phyloP scores from a whole-genome alignment of 2,329 filamentous ascomycete species.

The Pyrenochaeta sp. region DNA sequence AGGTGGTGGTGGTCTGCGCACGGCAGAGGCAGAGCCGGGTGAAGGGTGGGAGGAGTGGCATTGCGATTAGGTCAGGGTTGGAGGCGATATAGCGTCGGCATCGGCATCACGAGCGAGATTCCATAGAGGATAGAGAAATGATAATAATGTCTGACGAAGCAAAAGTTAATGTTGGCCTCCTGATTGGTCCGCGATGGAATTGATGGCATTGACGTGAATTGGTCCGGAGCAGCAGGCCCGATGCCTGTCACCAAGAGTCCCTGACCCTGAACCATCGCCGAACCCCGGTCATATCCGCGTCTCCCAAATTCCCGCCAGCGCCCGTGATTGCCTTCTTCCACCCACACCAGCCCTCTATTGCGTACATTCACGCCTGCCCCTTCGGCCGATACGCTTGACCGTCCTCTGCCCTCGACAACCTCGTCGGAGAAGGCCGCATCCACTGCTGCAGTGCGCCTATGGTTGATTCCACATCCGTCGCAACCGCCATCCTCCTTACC shows the following conservation, averaged over 20 bases:
- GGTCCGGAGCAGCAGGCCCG: neutral
- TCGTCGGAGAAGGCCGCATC: no score
- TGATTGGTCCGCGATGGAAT: neutral
- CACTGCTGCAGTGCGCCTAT: constrained; percentile 20
- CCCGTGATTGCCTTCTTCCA: neutral
- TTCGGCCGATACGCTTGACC: neutral
- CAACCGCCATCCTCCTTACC: constrained; percentile 44
- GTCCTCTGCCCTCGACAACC: neutral
- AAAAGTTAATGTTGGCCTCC: no score
- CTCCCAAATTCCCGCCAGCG: neutral
- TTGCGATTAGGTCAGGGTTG: constrained; percentile 14
- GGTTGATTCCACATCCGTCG: constrained; percentile 46
- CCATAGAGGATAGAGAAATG: no score
- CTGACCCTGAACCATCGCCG: neutral
- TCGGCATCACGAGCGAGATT: no score
- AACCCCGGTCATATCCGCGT: neutral
- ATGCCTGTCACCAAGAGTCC: neutral
- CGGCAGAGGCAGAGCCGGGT: constrained; percentile 10
- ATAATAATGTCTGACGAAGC: no score
- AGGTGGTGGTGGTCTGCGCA: constrained; percentile 5
- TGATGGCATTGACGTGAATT: constrained; percentile 5
- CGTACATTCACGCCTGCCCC: neutral
- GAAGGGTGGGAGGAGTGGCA: constrained; percentile 14
- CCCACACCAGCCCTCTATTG: neutral
- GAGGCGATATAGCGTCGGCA: constrained; percentile 9